phyloP scores from a whole-genome alignment of 306 rosid species.

The Casuarina cunninghamiana region DNA sequence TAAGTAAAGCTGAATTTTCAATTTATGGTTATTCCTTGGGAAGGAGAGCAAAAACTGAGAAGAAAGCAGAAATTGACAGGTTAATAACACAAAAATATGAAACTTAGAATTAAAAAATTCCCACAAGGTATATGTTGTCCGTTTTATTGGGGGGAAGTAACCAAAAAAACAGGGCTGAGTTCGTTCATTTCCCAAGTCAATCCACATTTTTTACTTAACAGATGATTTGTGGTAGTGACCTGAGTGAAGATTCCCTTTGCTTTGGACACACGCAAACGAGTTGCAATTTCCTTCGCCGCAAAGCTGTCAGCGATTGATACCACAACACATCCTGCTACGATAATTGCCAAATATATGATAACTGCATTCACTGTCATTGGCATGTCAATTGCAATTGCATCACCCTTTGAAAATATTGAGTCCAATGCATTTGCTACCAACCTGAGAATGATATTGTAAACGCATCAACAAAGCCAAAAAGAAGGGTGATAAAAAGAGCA shows the following conservation, averaged over 20 bases:
- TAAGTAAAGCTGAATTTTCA: neutral
- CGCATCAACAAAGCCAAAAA: neutral
- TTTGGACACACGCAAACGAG: constrained; percentile 69
- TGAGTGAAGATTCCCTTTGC: constrained; percentile 85
- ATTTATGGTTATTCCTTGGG: neutral
- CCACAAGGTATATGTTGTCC: neutral
- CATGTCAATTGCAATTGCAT: constrained; percentile 89
- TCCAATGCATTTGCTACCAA: constrained; percentile 73
- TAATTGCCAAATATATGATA: constrained; percentile 73
- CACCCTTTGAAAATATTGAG: constrained; percentile 71
- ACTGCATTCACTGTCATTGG: constrained; percentile 87
- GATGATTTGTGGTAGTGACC: constrained; percentile 38
- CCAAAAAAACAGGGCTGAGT: neutral
- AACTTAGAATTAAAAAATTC: too few relatives aligned
- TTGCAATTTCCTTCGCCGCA: constrained; percentile 72
- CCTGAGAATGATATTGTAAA: constrained; percentile 44
- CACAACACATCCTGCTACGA: constrained; percentile 76
- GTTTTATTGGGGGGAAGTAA: neutral
- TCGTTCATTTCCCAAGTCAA: neutral
- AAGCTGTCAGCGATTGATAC: constrained; percentile 95
- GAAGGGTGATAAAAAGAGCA: neutral
- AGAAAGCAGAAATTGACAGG: too few relatives aligned
- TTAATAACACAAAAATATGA: too few relatives aligned
- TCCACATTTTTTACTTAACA: neutral
- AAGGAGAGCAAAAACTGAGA: neutral